A percentile compares a stretch with the other conserved stretches of the same genome.
Evolutionary conservation across 768 basidiomycete genomes (phyloP).

Genomic region (Leccinum subtestaceum): DNA sequence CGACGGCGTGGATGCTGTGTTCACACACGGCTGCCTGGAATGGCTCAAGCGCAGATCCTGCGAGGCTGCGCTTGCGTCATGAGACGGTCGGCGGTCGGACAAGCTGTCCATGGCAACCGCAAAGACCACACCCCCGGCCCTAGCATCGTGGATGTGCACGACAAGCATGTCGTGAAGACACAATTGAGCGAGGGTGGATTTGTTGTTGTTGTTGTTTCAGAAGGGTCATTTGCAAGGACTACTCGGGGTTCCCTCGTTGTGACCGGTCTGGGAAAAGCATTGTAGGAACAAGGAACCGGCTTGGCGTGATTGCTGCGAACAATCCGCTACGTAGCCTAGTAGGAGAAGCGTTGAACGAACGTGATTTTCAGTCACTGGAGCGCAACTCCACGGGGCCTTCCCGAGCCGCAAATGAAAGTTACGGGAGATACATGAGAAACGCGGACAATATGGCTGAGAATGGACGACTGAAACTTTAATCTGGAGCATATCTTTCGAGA

Average conservation of each 20-base stretch:
- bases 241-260: not conserved
- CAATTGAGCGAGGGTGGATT: not conserved
- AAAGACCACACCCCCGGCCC: not conserved
- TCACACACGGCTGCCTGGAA: not conserved
- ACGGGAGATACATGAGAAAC: constrained; percentile 11
- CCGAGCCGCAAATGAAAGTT: constrained; percentile 5
- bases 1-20: not conserved
- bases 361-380: not conserved
- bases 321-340: not conserved
- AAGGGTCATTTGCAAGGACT: not conserved
- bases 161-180: not conserved
- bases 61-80: not conserved
- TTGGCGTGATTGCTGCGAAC: constrained; percentile 9
- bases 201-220: not conserved
- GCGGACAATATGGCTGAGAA: constrained; percentile 7
- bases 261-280: constrained; percentile 1
- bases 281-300: not conserved
- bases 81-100: not conserved
- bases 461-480: constrained; percentile 14
- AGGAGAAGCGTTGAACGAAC: constrained; percentile 1
- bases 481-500: constrained; percentile 16
- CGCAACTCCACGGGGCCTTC: not conserved
- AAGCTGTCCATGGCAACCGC: not conserved
- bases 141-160: not conserved
- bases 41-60: not conserved